Evolutionary conservation across 768 basidiomycete genomes (phyloP).

Genomic region (Boletus eberwhitei): DNA sequence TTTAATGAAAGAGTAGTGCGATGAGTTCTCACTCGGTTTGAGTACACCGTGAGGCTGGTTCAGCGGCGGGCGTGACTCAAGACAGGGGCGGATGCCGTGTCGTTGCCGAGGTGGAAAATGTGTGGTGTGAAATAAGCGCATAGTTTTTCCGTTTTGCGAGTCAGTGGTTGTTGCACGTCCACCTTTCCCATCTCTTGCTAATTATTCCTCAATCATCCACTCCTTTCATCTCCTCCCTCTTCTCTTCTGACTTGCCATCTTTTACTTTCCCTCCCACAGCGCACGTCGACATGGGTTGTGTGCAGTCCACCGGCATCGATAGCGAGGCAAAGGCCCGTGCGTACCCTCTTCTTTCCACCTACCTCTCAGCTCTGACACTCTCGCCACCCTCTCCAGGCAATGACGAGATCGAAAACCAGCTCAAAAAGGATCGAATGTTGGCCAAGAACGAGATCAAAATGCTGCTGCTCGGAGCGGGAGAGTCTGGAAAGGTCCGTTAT

Average conservation of each 20-base stretch:
- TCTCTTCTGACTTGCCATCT: neutral
- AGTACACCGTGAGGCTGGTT: too few relatives aligned
- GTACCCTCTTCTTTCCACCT: conserved; percentile 30
- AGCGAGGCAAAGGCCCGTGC: conserved; percentile 81
- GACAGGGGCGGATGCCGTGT: conserved; percentile 9
- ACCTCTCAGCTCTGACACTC: neutral
- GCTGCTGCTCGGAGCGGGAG: conserved; percentile 92
- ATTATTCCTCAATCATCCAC: conserved; percentile 24
- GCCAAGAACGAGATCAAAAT: conserved; percentile 96
- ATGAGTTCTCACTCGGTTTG: too few relatives aligned
- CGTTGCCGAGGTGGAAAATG: conserved; percentile 21
- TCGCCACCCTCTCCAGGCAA: conserved; percentile 52
- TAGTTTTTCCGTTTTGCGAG: conserved; percentile 15
- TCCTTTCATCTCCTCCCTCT: conserved; percentile 16
- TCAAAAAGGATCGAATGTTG: conserved; percentile 83
- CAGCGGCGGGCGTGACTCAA: too few relatives aligned
- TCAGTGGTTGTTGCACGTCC: neutral
- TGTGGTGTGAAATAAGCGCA: conserved; percentile 7
- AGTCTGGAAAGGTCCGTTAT: conserved; percentile 81
- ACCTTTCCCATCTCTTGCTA: conserved; percentile 21
- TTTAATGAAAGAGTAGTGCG: too few relatives aligned
- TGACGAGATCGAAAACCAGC: conserved; percentile 91
- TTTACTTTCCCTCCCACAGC: neutral
- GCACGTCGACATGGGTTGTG: conserved; percentile 60
- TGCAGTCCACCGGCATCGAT: conserved; percentile 66